Percentiles rank a stretch among this genome's conserved stretches.
These are phyloP conservation scores for Mycena filopes DNA, from an alignment of 768 basidiomycete genomes.

Conservation along the genomic window DNA sequence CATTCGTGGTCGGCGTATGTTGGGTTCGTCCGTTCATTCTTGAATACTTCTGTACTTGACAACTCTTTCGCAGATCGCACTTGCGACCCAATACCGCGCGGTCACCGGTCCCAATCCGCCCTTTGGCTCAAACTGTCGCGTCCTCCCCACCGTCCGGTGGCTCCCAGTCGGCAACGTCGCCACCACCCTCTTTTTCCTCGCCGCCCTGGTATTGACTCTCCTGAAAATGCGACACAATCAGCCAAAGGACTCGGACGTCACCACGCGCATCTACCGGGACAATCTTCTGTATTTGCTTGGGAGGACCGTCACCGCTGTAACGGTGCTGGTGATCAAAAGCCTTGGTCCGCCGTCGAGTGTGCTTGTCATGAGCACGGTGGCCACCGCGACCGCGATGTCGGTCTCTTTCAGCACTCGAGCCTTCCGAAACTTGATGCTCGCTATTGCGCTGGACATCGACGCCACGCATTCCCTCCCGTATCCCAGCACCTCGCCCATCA, in stretches of 20 bases:
- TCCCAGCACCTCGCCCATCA: slow-evolving; percentile 12
- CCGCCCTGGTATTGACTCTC: slow-evolving; percentile 16
- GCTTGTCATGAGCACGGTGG: slow-evolving; percentile 4
- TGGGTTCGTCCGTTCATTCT: slow-evolving; percentile 13
- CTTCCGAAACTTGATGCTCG: slow-evolving; percentile 29
- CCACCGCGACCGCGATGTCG: slow-evolving; percentile 4
- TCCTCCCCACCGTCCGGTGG: slow-evolving; percentile 7
- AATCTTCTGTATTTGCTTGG: slow-evolving; percentile 21
- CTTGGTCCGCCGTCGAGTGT: slow-evolving; percentile 14
- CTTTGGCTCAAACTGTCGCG: slow-evolving; percentile 17
- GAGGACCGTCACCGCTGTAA: background rate
- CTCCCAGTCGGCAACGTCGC: slow-evolving; percentile 9
- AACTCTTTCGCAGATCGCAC: background rate
- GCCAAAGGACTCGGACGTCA: slow-evolving; percentile 3
- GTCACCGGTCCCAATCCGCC: background rate
- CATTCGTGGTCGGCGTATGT: background rate
- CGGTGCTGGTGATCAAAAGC: slow-evolving; percentile 10
- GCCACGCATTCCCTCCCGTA: background rate
- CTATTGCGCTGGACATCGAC: slow-evolving; percentile 1
- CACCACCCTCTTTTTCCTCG: slow-evolving; percentile 4
- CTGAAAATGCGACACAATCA: slow-evolving; percentile 11
- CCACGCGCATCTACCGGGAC: slow-evolving; percentile 16
- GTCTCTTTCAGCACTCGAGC: slow-evolving; percentile 19
- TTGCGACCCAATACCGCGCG: slow-evolving; percentile 14
- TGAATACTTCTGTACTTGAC: background rate